Percentiles rank a stretch among this genome's conserved stretches.
These are phyloP conservation scores for Pilatotrama ljubarskyi DNA, from an alignment of 768 basidiomycete species.

Conservation along the genomic window DNA sequence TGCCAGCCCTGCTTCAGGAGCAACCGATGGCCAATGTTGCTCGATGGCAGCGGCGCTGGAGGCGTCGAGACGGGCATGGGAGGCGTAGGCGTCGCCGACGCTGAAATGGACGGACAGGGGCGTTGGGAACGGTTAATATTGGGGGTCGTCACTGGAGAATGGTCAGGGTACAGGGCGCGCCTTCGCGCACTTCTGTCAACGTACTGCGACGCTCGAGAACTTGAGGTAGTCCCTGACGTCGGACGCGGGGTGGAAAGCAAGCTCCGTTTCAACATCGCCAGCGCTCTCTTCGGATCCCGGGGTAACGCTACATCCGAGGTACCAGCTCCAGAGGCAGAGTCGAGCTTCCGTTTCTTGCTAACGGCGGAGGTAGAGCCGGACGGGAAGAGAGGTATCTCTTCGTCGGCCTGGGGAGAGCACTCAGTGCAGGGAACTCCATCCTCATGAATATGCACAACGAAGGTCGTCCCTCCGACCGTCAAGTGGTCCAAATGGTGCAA, in stretches of 20 bases:
- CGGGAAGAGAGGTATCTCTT: slow-evolving; percentile 62
- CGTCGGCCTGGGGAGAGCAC: slow-evolving; percentile 52
- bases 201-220: slow-evolving; percentile 36
- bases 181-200: slow-evolving; percentile 73
- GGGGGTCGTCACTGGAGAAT: slow-evolving; percentile 44
- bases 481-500: slow-evolving; percentile 66
- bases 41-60: slow-evolving; percentile 49
- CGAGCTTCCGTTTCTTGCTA: slow-evolving; percentile 30
- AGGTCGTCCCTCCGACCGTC: slow-evolving; percentile 69
- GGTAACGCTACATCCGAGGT: slow-evolving; percentile 20
- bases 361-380: slow-evolving; percentile 19
- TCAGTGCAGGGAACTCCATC: slow-evolving; percentile 59
- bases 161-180: slow-evolving; percentile 55
- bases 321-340: neutral
- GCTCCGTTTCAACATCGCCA: slow-evolving; percentile 63
- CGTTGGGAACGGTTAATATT: neutral
- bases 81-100: slow-evolving; percentile 25
- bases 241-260: slow-evolving; percentile 55
- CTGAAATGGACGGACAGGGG: slow-evolving; percentile 14
- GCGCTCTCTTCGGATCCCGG: slow-evolving; percentile 60
- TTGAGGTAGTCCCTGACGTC: neutral
- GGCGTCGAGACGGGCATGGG: slow-evolving; percentile 38
- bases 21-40: slow-evolving; percentile 68
- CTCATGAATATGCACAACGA: slow-evolving; percentile 68
- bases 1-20: slow-evolving; percentile 77